These are phyloP conservation scores for Chlorella sorokiniana DNA, from an alignment of 139 green algal genomes.

Conservation along the genomic window DNA sequence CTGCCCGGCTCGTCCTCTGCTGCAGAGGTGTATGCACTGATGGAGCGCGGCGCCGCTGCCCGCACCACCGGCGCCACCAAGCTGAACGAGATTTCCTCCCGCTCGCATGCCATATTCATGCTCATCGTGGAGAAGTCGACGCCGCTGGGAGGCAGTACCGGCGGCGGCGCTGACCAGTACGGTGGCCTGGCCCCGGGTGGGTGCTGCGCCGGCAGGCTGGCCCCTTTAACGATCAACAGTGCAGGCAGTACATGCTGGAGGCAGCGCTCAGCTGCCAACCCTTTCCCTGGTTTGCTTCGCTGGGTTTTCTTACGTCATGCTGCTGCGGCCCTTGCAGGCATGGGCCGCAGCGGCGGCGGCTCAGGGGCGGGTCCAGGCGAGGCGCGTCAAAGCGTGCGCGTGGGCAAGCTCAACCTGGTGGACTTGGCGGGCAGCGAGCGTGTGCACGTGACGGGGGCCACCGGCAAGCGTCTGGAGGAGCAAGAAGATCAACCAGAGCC, in stretches of 20 bases:
- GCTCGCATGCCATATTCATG: constrained; percentile 93
- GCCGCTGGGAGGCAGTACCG: constrained; percentile 30
- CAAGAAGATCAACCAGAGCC: constrained; percentile 97
- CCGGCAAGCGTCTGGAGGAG: constrained; percentile 89
- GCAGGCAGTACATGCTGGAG: too few species aligned
- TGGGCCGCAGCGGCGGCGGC: background rate
- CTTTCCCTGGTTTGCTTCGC: too few species aligned
- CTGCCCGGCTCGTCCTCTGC: background rate
- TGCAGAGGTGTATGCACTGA: constrained; percentile 83
- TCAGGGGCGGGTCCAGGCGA: background rate
- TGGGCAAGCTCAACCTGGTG: constrained; percentile 98
- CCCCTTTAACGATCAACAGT: too few species aligned
- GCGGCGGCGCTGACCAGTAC: constrained; percentile 37
- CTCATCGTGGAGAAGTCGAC: constrained; percentile 93
- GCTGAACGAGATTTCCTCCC: constrained; percentile 90
- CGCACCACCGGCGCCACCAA: constrained; percentile 88
- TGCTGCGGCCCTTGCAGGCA: constrained; percentile 27
- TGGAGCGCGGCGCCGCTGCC: constrained; percentile 79
- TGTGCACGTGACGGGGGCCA: constrained; percentile 89
- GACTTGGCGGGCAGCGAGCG: constrained; percentile 95
- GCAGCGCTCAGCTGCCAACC: too few species aligned
- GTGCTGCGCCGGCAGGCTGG: background rate
- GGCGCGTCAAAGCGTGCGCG: constrained; percentile 48
- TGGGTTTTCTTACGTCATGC: too few species aligned
- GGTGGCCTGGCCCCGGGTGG: constrained; percentile 34